phyloP scores from a whole-genome alignment of 2,329 filamentous ascomycete genomes.

The Trichoderma sp. region DNA sequence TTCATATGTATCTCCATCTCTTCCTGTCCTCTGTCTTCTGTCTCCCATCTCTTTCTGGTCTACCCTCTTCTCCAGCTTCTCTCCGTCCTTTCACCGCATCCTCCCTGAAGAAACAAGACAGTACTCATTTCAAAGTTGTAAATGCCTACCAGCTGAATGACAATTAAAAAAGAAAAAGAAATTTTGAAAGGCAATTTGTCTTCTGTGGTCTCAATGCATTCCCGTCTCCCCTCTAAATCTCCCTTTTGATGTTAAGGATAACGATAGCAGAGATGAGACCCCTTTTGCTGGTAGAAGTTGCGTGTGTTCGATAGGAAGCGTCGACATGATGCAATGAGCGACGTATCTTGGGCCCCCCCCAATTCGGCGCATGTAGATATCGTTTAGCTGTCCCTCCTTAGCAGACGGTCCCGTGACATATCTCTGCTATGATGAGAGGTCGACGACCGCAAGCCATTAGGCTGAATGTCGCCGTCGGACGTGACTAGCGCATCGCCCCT shows the following conservation, averaged over 20 bases:
- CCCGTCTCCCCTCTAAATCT: background rate
- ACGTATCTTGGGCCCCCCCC: background rate
- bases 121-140: background rate
- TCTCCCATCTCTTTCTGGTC: too few species aligned
- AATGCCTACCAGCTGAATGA: background rate
- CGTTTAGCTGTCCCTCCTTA: background rate
- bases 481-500: conserved; percentile 44
- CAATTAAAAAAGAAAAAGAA: background rate
- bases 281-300: background rate
- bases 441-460: conserved; percentile 38
- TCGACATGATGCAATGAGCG: background rate
- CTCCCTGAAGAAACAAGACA: background rate
- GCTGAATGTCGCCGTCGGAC: conserved; percentile 46
- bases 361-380: background rate
- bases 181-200: background rate
- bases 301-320: background rate
- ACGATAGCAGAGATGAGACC: background rate
- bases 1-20: too few species aligned
- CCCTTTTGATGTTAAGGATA: background rate
- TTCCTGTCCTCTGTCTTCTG: too few species aligned
- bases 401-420: conserved; percentile 13
- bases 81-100: too few species aligned
- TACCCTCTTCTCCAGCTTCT: too few species aligned
- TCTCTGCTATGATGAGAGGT: conserved; percentile 26
- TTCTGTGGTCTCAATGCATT: background rate